Conservation (phyloP, 2,329 filamentous ascomycete species). For the Colletotrichum sublineola region DNA sequence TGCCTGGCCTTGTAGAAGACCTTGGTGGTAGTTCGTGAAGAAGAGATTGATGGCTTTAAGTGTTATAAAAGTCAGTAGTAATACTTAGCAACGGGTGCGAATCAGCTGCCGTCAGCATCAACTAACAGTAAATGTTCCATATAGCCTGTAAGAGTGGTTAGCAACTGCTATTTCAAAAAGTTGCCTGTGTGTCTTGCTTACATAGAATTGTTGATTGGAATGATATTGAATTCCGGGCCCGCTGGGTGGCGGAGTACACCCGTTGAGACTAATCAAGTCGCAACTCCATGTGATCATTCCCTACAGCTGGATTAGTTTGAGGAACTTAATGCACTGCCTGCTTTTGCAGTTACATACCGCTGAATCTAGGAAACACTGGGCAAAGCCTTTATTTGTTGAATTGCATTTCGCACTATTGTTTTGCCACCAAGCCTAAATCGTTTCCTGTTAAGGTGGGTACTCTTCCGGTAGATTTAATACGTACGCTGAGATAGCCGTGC, state of each 20-base stretch:
- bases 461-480: neutral
- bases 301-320: neutral
- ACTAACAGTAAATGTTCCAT: constrained; percentile 29
- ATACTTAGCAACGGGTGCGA: too few relatives aligned
- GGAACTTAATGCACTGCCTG: too few relatives aligned
- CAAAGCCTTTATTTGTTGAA: constrained; percentile 5
- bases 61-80: neutral
- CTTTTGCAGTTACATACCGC: constrained; percentile 12
- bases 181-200: neutral
- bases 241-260: constrained; percentile 29
- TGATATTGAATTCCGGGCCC: neutral
- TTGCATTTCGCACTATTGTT: constrained; percentile 24
- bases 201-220: constrained; percentile 23
- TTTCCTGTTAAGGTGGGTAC: neutral
- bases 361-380: constrained; percentile 16
- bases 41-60: constrained; percentile 18
- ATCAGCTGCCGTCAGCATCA: too few relatives aligned
- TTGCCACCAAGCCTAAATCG: constrained; percentile 24
- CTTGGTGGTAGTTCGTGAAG: constrained; percentile 26
- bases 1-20: constrained; percentile 20
- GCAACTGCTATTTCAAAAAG: too few relatives aligned
- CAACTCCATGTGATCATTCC: constrained; percentile 27
- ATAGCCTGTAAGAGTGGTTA: neutral
- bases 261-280: constrained; percentile 22
- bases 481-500: constrained; percentile 7